These are phyloP conservation scores for Neofusicoccum ribis DNA, from an alignment of 2,329 filamentous ascomycete species.

Conservation along the genomic window DNA sequence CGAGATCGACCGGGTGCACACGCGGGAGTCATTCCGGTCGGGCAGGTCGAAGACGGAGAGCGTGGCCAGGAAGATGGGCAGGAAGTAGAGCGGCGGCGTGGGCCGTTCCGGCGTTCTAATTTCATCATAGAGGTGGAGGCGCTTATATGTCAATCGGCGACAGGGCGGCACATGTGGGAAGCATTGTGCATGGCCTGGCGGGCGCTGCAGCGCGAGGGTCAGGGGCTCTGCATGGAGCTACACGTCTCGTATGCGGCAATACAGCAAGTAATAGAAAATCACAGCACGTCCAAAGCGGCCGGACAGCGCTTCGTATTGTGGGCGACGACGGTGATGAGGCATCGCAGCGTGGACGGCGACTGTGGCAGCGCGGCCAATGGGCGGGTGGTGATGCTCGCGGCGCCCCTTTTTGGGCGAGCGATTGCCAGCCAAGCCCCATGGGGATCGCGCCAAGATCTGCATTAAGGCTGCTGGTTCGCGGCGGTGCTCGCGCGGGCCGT, in stretches of 20 bases:
- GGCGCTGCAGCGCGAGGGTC: background rate
- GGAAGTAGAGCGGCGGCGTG: constrained; percentile 10
- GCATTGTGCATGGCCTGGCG: background rate
- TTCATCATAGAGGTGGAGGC: background rate
- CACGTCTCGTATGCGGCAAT: constrained; percentile 1
- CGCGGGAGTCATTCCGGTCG: constrained; percentile 45
- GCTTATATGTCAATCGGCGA: background rate
- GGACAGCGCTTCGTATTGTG: background rate
- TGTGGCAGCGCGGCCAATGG: background rate
- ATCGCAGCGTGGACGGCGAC: no score
- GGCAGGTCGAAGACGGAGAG: constrained; percentile 10
- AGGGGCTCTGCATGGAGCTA: background rate
- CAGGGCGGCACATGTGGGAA: background rate
- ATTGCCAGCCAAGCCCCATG: background rate
- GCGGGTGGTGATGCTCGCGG: background rate
- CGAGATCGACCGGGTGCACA: constrained; percentile 51
- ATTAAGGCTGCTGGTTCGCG: constrained; percentile 2
- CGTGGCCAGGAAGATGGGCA: constrained; percentile 20
- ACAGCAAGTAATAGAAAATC: background rate
- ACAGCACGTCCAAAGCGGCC: background rate
- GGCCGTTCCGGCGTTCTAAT: background rate
- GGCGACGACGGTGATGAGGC: background rate
- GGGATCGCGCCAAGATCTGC: constrained; percentile 13
- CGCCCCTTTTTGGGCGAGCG: background rate
- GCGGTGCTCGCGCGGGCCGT: background rate